A percentile compares a stretch with the other conserved stretches of the same genome.
These are phyloP conservation scores for Phytophthora cajani DNA, from an alignment of 352 stramenopile genomes.

Conservation along the genomic window DNA sequence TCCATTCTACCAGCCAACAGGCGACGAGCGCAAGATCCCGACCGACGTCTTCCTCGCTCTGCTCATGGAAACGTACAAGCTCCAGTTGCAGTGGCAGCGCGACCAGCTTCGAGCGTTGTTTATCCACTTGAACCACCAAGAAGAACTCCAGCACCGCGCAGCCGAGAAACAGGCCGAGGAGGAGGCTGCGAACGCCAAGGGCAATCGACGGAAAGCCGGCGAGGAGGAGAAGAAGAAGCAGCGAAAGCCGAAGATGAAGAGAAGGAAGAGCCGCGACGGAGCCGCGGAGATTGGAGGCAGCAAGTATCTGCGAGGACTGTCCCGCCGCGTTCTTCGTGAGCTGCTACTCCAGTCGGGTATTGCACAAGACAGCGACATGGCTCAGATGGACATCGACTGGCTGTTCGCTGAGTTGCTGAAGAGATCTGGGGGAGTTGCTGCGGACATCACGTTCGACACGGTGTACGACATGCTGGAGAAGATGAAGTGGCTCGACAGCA, in stretches of 20 bases:
- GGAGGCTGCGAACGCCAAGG: slow-evolving; percentile 2
- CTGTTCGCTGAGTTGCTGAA: slow-evolving; percentile 44
- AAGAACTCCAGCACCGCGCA: slow-evolving; percentile 23
- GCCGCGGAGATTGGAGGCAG: slow-evolving; percentile 11
- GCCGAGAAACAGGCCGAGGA: slow-evolving; percentile 14
- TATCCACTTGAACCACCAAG: slow-evolving; percentile 44
- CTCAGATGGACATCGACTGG: slow-evolving; percentile 51
- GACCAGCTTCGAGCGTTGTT: slow-evolving; percentile 54
- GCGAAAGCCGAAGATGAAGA: slow-evolving; percentile 35
- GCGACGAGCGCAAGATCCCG: slow-evolving; percentile 63
- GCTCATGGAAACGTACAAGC: slow-evolving; percentile 50
- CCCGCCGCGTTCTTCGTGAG: slow-evolving; percentile 38
- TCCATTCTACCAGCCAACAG: slow-evolving; percentile 58
- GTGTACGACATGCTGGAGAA: slow-evolving; percentile 40
- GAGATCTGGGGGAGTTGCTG: slow-evolving; percentile 21
- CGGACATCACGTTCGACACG: slow-evolving; percentile 47
- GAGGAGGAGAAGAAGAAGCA: slow-evolving; percentile 13
- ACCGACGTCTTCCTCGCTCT: slow-evolving; percentile 58
- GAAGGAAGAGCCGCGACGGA: slow-evolving; percentile 29
- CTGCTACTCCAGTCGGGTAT: slow-evolving; percentile 53
- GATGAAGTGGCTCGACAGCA: slow-evolving; percentile 42
- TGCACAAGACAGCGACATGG: slow-evolving; percentile 29
- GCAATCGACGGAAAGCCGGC: background rate
- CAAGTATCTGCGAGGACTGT: slow-evolving; percentile 57
- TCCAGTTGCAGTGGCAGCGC: slow-evolving; percentile 57